These are phyloP conservation scores for Russula olivacea DNA, from an alignment of 768 basidiomycete species.

Conservation along the genomic window DNA sequence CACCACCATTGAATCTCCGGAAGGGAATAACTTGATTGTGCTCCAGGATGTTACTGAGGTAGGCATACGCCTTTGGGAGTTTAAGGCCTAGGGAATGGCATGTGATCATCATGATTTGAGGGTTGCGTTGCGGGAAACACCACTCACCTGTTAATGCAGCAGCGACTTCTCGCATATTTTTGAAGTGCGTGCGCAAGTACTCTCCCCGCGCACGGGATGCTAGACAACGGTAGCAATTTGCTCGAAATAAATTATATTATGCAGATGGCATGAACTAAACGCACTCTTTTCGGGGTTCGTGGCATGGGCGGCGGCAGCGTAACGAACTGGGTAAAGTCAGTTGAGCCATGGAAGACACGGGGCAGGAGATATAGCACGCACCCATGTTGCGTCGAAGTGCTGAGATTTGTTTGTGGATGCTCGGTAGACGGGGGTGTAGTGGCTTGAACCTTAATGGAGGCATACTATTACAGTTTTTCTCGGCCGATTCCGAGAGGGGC, in stretches of 20 bases:
- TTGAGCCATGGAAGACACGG: slow-evolving; percentile 17
- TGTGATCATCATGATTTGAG: neutral
- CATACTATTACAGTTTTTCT: slow-evolving; percentile 9
- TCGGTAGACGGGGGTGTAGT: neutral
- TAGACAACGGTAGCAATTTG: slow-evolving; percentile 31
- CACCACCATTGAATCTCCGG: slow-evolving; percentile 91
- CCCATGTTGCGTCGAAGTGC: slow-evolving; percentile 40
- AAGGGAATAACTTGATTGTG: slow-evolving; percentile 98
- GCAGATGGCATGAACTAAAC: slow-evolving; percentile 30
- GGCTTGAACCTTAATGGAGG: slow-evolving; percentile 23
- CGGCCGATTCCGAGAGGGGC: neutral
- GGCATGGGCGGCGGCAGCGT: slow-evolving; percentile 82
- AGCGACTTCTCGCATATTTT: slow-evolving; percentile 99
- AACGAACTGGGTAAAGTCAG: slow-evolving; percentile 60
- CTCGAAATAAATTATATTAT: slow-evolving; percentile 23
- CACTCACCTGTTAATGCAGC: slow-evolving; percentile 80
- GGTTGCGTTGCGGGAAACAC: neutral
- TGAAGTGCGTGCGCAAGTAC: slow-evolving; percentile 99
- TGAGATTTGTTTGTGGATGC: slow-evolving; percentile 25
- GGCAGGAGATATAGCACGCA: slow-evolving; percentile 25
- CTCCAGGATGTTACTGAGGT: slow-evolving; percentile 89
- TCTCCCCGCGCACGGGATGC: slow-evolving; percentile 91
- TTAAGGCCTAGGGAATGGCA: slow-evolving; percentile 64
- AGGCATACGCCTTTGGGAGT: slow-evolving; percentile 89
- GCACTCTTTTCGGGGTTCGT: slow-evolving; percentile 94